Percentiles rank a stretch among this genome's conserved stretches.
Conservation (phyloP, 129 eudicot species). For the Calendula officinalis region DNA sequence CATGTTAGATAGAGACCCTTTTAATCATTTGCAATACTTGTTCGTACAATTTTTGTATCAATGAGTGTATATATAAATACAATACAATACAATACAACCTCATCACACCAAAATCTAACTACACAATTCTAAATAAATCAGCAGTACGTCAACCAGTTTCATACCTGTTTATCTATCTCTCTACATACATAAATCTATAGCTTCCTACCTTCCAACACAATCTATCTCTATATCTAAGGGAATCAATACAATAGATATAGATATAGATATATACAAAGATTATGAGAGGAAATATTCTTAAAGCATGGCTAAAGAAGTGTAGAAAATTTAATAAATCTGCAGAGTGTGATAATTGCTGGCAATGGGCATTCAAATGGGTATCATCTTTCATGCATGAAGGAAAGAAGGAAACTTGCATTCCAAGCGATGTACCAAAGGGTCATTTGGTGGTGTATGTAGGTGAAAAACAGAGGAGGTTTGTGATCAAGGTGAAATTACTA, state of each 20-base stretch:
- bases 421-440: conserved; percentile 89
- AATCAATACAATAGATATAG: not conserved
- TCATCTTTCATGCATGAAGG: conserved; percentile 34
- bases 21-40: conserved; percentile 42
- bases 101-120: conserved; percentile 45
- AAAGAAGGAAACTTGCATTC: conserved; percentile 41
- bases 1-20: conserved; percentile 19
- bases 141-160: conserved; percentile 27
- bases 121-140: conserved; percentile 24
- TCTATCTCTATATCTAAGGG: conserved; percentile 8
- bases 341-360: conserved; percentile 47
- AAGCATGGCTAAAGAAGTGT: conserved; percentile 50
- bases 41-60: conserved; percentile 62
- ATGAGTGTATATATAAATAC: conserved; percentile 24
- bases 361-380: conserved; percentile 50
- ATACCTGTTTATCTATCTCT: conserved; percentile 15
- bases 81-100: conserved; percentile 23
- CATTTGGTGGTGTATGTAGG: conserved; percentile 92
- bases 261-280: conserved; percentile 19
- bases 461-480: conserved; percentile 59
- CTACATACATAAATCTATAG: conserved; percentile 31
- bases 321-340: conserved; percentile 34
- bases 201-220: conserved; percentile 38
- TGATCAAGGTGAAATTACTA: conserved; percentile 60
- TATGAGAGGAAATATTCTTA: conserved; percentile 39